A percentile compares a stretch with the other conserved stretches of the same genome.
These are phyloP conservation scores for Rehmannia glutinosa DNA, from an alignment of 257 asterid genomes.

Conservation along the genomic window DNA sequence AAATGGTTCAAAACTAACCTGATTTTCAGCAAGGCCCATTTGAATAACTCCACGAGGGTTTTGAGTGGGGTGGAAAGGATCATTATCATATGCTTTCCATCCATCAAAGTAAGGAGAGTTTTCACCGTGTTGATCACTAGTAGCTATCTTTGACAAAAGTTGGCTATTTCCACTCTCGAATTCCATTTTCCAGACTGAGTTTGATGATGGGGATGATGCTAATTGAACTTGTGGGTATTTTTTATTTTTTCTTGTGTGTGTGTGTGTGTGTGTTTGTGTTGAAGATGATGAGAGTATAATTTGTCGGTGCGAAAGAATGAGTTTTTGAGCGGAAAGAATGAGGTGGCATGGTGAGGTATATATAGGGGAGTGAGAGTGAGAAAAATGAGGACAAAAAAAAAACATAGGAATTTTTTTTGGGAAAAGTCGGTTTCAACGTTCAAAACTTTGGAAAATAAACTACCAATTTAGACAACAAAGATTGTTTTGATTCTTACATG, in stretches of 20 bases:
- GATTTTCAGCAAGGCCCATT: constrained; percentile 94
- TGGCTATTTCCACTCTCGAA: constrained; percentile 17
- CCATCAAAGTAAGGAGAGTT: constrained; percentile 86
- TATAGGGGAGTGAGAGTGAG: constrained; percentile 22
- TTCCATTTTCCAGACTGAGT: constrained; percentile 26
- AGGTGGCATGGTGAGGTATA: constrained; percentile 17
- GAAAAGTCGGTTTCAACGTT: constrained; percentile 51
- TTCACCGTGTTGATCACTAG: constrained; percentile 68
- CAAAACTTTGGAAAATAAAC: constrained; percentile 34
- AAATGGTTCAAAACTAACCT: constrained; percentile 29
- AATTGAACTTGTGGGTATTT: background rate
- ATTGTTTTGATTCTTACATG: background rate
- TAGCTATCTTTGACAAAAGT: constrained; percentile 52
- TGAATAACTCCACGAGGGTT: constrained; percentile 83
- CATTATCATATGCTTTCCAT: constrained; percentile 73
- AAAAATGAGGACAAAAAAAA: background rate
- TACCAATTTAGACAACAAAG: background rate
- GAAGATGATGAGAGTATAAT: background rate
- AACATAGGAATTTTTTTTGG: background rate
- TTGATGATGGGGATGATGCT: background rate
- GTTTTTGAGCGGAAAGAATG: background rate
- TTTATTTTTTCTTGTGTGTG: background rate
- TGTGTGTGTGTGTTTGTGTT: background rate
- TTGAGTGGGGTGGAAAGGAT: constrained; percentile 62
- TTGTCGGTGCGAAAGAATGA: background rate